These are phyloP conservation scores for Jackrogersella minutella DNA, from an alignment of 495 filamentous ascomycete genomes.

Conservation along the genomic window DNA sequence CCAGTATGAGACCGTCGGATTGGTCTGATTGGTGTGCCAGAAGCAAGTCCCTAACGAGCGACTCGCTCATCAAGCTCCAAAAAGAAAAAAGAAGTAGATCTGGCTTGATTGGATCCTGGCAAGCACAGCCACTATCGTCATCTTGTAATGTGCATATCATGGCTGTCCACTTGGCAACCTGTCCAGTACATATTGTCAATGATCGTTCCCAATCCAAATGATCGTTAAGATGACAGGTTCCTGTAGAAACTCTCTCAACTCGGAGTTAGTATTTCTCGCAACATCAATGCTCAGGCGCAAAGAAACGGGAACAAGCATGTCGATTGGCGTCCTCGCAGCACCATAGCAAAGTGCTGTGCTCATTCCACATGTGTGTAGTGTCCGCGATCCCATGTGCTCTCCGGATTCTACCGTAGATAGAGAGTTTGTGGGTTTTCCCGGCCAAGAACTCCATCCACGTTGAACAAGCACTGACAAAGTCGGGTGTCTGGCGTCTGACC, in stretches of 20 bases:
- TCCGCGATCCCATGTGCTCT: slow-evolving; percentile 16
- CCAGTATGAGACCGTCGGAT: slow-evolving; percentile 7
- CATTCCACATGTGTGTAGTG: slow-evolving; percentile 8
- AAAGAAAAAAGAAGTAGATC: slow-evolving; percentile 6
- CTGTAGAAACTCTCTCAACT: slow-evolving; percentile 8
- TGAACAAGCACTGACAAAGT: neutral
- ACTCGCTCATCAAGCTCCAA: slow-evolving; percentile 14
- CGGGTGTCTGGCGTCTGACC: no score
- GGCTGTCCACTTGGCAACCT: slow-evolving; percentile 11
- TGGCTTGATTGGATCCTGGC: slow-evolving; percentile 13
- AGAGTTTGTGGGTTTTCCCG: slow-evolving; percentile 3
- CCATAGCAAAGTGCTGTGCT: neutral
- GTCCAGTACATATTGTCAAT: neutral
- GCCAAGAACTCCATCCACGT: slow-evolving; percentile 5
- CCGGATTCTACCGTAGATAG: slow-evolving; percentile 14
- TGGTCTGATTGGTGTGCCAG: slow-evolving; percentile 4
- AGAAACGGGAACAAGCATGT: slow-evolving; percentile 1
- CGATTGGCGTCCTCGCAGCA: neutral
- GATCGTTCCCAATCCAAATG: neutral
- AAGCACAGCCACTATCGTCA: slow-evolving; percentile 27
- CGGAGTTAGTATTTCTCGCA: neutral
- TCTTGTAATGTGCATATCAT: neutral
- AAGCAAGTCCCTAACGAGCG: slow-evolving; percentile 12
- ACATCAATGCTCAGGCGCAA: neutral
- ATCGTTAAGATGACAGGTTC: slow-evolving; percentile 8